These are phyloP conservation scores for Xerocomus potaroensis DNA, from an alignment of 768 basidiomycete genomes.

Conservation along the genomic window DNA sequence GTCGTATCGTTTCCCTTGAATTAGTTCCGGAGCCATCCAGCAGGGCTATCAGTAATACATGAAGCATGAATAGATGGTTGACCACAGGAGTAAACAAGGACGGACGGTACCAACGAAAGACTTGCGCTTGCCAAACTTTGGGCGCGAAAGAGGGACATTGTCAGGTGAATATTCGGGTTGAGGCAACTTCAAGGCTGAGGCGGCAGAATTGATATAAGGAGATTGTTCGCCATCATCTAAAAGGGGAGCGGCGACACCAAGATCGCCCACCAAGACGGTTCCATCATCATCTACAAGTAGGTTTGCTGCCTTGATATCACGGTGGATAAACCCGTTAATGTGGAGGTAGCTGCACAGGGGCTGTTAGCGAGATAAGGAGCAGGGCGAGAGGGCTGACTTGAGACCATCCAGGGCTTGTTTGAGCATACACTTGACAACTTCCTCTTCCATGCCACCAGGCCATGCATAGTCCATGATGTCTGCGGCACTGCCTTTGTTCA, in stretches of 20 bases:
- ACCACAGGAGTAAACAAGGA: slow-evolving; percentile 2
- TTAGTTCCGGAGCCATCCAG: slow-evolving; percentile 97
- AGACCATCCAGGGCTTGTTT: slow-evolving; percentile 86
- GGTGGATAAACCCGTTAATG: slow-evolving; percentile 85
- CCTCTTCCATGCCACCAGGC: slow-evolving; percentile 89
- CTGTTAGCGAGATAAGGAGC: slow-evolving; percentile 1
- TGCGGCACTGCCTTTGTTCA: slow-evolving; percentile 84
- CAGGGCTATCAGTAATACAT: slow-evolving; percentile 52
- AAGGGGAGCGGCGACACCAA: slow-evolving; percentile 87
- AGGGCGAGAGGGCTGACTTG: slow-evolving; percentile 48
- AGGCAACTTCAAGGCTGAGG: slow-evolving; percentile 32
- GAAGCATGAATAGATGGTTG: slow-evolving; percentile 2
- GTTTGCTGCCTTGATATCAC: slow-evolving; percentile 93
- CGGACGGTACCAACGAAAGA: slow-evolving; percentile 89
- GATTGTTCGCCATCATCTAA: slow-evolving; percentile 56
- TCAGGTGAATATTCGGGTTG: slow-evolving; percentile 2
- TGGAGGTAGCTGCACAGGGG: slow-evolving; percentile 65
- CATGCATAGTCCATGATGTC: slow-evolving; percentile 83
- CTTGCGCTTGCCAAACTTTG: slow-evolving; percentile 70
- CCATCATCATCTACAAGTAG: slow-evolving; percentile 88
- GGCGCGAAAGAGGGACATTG: slow-evolving; percentile 25
- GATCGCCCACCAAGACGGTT: slow-evolving; percentile 85
- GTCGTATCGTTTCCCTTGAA: slow-evolving; percentile 81
- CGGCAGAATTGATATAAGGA: slow-evolving; percentile 9
- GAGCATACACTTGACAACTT: slow-evolving; percentile 79